phyloP scores from a whole-genome alignment of 805 yeast genomes.

The Wickerhamomyces chambardii region DNA sequence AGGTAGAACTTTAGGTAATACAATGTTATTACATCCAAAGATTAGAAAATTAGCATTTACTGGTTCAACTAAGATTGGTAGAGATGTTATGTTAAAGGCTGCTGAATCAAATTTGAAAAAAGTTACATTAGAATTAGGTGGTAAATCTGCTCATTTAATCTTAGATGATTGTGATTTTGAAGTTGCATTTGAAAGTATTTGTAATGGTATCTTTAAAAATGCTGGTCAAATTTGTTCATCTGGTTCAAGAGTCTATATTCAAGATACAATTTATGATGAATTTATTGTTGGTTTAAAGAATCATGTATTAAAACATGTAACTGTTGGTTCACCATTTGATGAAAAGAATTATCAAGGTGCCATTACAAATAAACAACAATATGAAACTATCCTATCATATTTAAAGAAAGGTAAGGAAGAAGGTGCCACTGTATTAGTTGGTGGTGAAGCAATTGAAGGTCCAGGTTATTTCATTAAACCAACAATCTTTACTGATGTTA shows the following conservation, averaged over 20 bases:
- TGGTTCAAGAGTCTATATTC: constrained; percentile 72
- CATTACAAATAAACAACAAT: constrained; percentile 63
- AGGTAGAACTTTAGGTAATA: constrained; percentile 66
- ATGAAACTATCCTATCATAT: constrained; percentile 58
- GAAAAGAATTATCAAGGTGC: constrained; percentile 67
- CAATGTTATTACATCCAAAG: constrained; percentile 58
- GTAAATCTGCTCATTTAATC: constrained; percentile 73
- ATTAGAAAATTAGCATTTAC: constrained; percentile 75
- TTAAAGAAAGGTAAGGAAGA: constrained; percentile 58
- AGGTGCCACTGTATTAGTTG: constrained; percentile 60
- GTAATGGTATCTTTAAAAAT: constrained; percentile 66
- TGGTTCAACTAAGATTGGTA: constrained; percentile 75
- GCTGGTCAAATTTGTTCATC: constrained; percentile 83
- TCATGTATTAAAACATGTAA: constrained; percentile 44
- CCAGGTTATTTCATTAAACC: constrained; percentile 71
- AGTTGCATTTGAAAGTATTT: constrained; percentile 36
- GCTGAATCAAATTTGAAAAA: constrained; percentile 69
- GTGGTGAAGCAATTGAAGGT: constrained; percentile 57
- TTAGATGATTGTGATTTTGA: constrained; percentile 60
- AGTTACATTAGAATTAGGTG: constrained; percentile 77
- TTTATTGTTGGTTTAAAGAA: constrained; percentile 48
- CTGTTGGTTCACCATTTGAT: constrained; percentile 72
- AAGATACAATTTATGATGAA: constrained; percentile 61
- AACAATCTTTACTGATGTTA: constrained; percentile 64
- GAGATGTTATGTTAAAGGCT: constrained; percentile 58